Evolutionary conservation across 495 filamentous ascomycete species (phyloP).

Genomic region (Niebla homalea): DNA sequence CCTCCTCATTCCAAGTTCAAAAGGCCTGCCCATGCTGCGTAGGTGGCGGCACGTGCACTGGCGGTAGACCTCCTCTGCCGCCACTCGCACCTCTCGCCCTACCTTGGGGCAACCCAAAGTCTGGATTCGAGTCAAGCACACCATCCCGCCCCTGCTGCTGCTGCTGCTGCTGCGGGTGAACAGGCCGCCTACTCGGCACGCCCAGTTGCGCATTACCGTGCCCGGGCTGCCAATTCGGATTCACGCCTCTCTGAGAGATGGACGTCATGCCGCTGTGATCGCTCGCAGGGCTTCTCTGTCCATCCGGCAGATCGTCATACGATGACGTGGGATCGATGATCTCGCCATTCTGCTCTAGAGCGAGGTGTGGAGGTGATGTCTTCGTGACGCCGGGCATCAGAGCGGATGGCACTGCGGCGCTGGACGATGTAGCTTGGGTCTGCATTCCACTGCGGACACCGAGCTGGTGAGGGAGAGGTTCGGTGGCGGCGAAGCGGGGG

Average conservation of each 20-base stretch:
- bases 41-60: neutral
- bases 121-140: slow-evolving; percentile 56
- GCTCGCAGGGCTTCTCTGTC: slow-evolving; percentile 56
- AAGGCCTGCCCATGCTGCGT: slow-evolving; percentile 13
- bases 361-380: slow-evolving; percentile 17
- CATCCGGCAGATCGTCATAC: slow-evolving; percentile 49
- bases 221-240: slow-evolving; percentile 60
- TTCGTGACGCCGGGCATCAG: slow-evolving; percentile 22
- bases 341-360: slow-evolving; percentile 20
- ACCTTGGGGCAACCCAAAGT: slow-evolving; percentile 48
- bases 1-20: neutral
- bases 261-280: slow-evolving; percentile 73
- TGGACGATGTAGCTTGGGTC: slow-evolving; percentile 8
- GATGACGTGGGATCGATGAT: slow-evolving; percentile 18
- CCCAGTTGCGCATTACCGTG: slow-evolving; percentile 8
- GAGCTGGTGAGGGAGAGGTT: neutral
- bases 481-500: slow-evolving; percentile 59
- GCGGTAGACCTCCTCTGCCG: neutral
- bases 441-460: neutral
- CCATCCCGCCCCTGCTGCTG: slow-evolving; percentile 40
- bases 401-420: slow-evolving; percentile 18
- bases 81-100: slow-evolving; percentile 7
- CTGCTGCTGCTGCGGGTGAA: slow-evolving; percentile 29
- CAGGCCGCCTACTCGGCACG: slow-evolving; percentile 12
- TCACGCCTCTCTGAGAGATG: slow-evolving; percentile 71